These are phyloP conservation scores for Vicia faba DNA, from an alignment of 306 rosid species.

Conservation along the genomic window DNA sequence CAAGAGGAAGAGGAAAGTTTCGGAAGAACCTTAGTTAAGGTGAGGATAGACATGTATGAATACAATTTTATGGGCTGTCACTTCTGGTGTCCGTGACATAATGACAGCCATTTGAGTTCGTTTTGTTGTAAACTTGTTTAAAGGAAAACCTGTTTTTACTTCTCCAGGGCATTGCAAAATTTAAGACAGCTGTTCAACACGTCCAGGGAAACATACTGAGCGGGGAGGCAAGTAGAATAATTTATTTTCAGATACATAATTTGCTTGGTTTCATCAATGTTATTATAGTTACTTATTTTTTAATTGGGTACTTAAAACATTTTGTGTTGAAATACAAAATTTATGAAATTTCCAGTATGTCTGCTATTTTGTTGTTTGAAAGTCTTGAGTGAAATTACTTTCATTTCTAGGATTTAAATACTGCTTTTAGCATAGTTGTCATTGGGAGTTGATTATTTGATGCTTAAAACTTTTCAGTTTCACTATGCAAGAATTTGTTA, in stretches of 20 bases:
- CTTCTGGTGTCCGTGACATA: neutral
- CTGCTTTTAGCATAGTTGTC: constrained; percentile 14
- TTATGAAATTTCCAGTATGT: constrained; percentile 13
- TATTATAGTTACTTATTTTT: neutral
- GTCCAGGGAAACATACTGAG: constrained; percentile 80
- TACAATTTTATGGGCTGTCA: constrained; percentile 18
- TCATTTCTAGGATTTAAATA: neutral
- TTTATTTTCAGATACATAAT: constrained; percentile 21
- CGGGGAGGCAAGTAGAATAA: constrained; percentile 75
- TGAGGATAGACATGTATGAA: constrained; percentile 34
- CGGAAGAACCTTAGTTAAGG: constrained; percentile 94
- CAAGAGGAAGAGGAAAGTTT: constrained; percentile 95
- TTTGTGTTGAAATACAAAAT: neutral
- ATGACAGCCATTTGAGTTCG: constrained; percentile 11
- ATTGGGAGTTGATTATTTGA: constrained; percentile 9
- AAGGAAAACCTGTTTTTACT: constrained; percentile 28
- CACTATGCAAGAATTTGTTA: neutral
- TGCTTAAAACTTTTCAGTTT: neutral
- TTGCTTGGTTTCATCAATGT: neutral
- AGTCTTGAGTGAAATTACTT: constrained; percentile 6
- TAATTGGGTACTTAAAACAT: neutral
- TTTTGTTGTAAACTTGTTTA: constrained; percentile 11
- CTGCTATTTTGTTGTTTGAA: constrained; percentile 8
- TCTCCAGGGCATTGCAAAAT: constrained; percentile 90
- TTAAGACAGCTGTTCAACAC: constrained; percentile 80